Evolutionary conservation across 2,329 filamentous ascomycete species (phyloP).

Genomic region (Colletotrichum tamarilloi): DNA sequence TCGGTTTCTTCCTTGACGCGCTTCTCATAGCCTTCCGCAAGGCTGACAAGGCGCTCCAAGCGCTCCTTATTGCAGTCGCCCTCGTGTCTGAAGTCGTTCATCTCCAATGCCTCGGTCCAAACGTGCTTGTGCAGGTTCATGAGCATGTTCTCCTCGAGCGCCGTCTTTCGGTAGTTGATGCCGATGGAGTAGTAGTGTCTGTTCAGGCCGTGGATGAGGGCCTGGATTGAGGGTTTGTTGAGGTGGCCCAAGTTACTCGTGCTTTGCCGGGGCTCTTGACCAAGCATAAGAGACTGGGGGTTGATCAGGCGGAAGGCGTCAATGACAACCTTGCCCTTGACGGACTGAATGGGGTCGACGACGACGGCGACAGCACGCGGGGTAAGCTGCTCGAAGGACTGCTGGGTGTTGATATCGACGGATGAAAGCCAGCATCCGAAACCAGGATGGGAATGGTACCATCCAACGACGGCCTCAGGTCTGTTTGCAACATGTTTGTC

Average conservation of each 20-base stretch:
- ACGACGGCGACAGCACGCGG: conserved; percentile 97
- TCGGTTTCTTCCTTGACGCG: conserved; percentile 98
- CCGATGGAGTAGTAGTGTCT: conserved; percentile 99
- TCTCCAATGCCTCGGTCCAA: conserved; percentile 97
- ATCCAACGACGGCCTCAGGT: conserved; percentile 96
- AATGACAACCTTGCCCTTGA: conserved; percentile 99
- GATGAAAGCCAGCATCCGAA: conserved; percentile 99
- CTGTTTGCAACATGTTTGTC: conserved; percentile 56
- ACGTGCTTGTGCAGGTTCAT: conserved; percentile 99
- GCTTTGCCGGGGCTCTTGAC: conserved; percentile 96
- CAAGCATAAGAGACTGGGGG: conserved; percentile 96
- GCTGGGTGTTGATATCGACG: conserved; percentile 99
- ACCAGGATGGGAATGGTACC: conserved; percentile 99
- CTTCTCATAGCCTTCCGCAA: conserved; percentile 98
- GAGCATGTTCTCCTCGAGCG: conserved; percentile 98
- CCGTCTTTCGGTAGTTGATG: conserved; percentile 98
- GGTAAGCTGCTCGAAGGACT: conserved; percentile 99
- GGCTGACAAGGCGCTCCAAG: conserved; percentile 85
- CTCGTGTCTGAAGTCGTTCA: conserved; percentile 94
- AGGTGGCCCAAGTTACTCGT: conserved; percentile 97
- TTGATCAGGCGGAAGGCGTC: conserved; percentile 99
- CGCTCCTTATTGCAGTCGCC: conserved; percentile 87
- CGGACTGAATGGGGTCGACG: conserved; percentile 97
- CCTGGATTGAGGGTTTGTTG: conserved; percentile 99
- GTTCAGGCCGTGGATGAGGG: conserved; percentile 97